These are phyloP conservation scores for Jatropha curcas DNA, from an alignment of 345 rosid species.

Conservation along the genomic window DNA sequence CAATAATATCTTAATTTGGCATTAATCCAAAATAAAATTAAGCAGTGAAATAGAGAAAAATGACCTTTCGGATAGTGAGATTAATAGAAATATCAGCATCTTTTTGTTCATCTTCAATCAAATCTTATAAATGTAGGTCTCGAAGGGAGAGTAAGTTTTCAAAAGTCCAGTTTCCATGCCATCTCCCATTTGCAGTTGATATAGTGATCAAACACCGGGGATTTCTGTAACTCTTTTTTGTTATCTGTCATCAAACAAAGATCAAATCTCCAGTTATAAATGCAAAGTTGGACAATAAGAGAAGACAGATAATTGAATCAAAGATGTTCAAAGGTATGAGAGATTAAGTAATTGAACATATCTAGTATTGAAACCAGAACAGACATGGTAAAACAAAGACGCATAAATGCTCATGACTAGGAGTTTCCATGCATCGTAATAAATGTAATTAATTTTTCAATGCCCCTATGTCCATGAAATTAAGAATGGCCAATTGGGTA, in stretches of 20 bases:
- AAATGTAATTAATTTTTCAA: no score
- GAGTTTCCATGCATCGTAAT: no score
- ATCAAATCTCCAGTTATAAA: neutral
- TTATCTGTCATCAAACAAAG: conserved; percentile 15
- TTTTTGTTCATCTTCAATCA: conserved; percentile 57
- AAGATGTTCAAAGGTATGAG: no score
- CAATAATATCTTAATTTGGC: no score
- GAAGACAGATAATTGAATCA: neutral
- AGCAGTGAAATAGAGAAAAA: no score
- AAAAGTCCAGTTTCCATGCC: conserved; percentile 67
- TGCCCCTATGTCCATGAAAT: no score
- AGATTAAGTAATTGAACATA: no score
- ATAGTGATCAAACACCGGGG: conserved; percentile 52
- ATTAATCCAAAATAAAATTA: no score
- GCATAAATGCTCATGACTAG: no score
- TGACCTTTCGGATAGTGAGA: conserved; percentile 65
- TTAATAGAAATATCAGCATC: conserved; percentile 50
- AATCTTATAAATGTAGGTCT: conserved; percentile 62
- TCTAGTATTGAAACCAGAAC: no score
- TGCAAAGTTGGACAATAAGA: neutral
- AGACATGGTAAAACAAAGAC: no score
- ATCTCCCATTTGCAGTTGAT: conserved; percentile 66
- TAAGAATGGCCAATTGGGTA: no score
- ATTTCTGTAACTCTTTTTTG: conserved; percentile 17
- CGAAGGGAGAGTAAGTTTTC: conserved; percentile 60